Evolutionary conservation across 805 yeast genomes (phyloP).

Genomic region (Jamesozyma lodderae): DNA sequence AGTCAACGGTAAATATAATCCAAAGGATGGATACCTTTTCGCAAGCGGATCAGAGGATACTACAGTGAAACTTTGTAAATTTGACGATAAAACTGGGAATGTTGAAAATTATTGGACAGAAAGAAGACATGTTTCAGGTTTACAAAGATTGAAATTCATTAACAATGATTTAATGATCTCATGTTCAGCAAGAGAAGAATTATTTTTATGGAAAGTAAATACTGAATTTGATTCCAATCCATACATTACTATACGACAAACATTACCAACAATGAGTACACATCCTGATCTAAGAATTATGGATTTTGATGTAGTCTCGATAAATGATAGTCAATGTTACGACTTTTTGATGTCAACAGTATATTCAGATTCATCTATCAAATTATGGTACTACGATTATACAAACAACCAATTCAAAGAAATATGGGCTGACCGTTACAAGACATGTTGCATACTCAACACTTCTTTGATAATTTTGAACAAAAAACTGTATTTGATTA

Average conservation of each 20-base stretch:
- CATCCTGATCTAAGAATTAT: conserved; percentile 83
- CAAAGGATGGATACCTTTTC: conserved; percentile 33
- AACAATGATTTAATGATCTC: conserved; percentile 40
- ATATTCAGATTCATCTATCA: conserved; percentile 77
- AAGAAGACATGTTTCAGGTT: conserved; percentile 80
- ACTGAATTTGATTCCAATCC: conserved; percentile 32
- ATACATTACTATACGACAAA: conserved; percentile 40
- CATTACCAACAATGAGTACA: conserved; percentile 45
- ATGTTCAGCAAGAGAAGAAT: conserved; percentile 83
- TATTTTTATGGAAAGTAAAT: conserved; percentile 64
- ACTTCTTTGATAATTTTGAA: conserved; percentile 37
- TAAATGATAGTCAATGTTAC: conserved; percentile 18
- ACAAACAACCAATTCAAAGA: conserved; percentile 33
- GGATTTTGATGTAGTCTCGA: conserved; percentile 58
- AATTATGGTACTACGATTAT: conserved; percentile 48
- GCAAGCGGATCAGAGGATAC: conserved; percentile 90
- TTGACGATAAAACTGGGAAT: conserved; percentile 31
- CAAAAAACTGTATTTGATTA: conserved; percentile 33
- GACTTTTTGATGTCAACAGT: conserved; percentile 46
- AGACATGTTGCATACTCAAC: conserved; percentile 69
- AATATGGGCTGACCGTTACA: conserved; percentile 44
- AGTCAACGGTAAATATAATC: conserved; percentile 16
- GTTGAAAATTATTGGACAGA: conserved; percentile 48
- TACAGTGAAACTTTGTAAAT: conserved; percentile 48
- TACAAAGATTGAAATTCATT: conserved; percentile 64